These are phyloP conservation scores for Aphanomyces cochlioides DNA, from an alignment of 352 stramenopile species.

Conservation along the genomic window DNA sequence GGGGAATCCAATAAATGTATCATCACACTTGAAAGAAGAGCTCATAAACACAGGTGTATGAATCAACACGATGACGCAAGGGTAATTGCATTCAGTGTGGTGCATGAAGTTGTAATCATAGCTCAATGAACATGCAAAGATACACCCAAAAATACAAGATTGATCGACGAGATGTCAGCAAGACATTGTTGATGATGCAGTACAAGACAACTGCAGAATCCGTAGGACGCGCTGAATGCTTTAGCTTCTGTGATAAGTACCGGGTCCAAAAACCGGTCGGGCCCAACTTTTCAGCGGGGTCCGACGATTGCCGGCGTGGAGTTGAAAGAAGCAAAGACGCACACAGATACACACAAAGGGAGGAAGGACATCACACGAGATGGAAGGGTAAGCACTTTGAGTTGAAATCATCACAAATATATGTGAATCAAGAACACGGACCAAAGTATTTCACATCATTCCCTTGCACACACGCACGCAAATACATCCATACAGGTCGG, in stretches of 20 bases:
- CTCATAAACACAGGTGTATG: slow-evolving; percentile 31
- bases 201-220: slow-evolving; percentile 54
- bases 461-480: slow-evolving; percentile 35
- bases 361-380: slow-evolving; percentile 30
- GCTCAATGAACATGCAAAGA: not conserved
- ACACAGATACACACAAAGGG: slow-evolving; percentile 22
- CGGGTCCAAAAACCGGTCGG: slow-evolving; percentile 74
- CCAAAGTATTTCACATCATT: slow-evolving; percentile 89
- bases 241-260: slow-evolving; percentile 88
- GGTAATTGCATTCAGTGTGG: slow-evolving; percentile 30
- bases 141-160: not conserved
- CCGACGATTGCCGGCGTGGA: slow-evolving; percentile 86
- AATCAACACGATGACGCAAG: slow-evolving; percentile 18
- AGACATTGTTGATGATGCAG: slow-evolving; percentile 76
- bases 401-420: slow-evolving; percentile 84
- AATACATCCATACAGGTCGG: slow-evolving; percentile 27
- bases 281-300: slow-evolving; percentile 83
- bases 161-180: slow-evolving; percentile 53
- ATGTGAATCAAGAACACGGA: slow-evolving; percentile 90
- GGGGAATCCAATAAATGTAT: slow-evolving; percentile 28
- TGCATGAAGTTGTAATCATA: slow-evolving; percentile 30
- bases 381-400: slow-evolving; percentile 80
- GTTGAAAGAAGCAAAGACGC: slow-evolving; percentile 68
- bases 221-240: slow-evolving; percentile 82
- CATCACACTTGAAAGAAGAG: slow-evolving; percentile 6